Conservation (phyloP, 164 flowering plant species). For the Magnolia changhungtana region DNA sequence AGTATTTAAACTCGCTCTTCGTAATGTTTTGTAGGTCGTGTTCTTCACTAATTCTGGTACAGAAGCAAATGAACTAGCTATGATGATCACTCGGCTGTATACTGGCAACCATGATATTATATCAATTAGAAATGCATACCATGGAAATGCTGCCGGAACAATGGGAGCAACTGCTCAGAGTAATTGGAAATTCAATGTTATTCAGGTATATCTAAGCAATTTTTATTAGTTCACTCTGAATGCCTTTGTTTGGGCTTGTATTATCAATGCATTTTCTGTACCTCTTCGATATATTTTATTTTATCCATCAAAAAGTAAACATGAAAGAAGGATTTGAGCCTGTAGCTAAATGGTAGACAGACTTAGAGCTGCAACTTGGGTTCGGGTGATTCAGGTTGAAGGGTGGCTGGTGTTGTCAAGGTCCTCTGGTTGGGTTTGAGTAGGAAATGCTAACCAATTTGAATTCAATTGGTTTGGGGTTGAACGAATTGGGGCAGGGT, state of each 20-base stretch:
- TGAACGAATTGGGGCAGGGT: no score
- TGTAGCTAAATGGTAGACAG: no score
- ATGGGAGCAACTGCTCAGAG: constrained; percentile 91
- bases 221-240: not conserved
- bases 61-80: constrained; percentile 93
- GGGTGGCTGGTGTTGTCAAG: no score
- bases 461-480: no score
- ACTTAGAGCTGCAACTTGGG: no score
- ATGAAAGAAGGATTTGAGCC: not conserved
- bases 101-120: constrained; percentile 78
- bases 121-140: constrained; percentile 83
- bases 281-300: not conserved
- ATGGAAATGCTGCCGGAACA: constrained; percentile 89
- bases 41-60: constrained; percentile 97
- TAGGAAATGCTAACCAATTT: no score
- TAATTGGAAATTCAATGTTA: constrained; percentile 75
- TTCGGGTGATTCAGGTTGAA: no score
- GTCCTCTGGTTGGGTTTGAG: no score
- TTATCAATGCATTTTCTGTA: no score
- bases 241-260: not conserved
- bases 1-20: not conserved
- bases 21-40: constrained; percentile 50
- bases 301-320: not conserved
- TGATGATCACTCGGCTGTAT: constrained; percentile 84
- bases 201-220: constrained; percentile 50